These are phyloP conservation scores for Colletotrichum tropicale DNA, from an alignment of 2,329 filamentous ascomycete genomes.

Conservation along the genomic window DNA sequence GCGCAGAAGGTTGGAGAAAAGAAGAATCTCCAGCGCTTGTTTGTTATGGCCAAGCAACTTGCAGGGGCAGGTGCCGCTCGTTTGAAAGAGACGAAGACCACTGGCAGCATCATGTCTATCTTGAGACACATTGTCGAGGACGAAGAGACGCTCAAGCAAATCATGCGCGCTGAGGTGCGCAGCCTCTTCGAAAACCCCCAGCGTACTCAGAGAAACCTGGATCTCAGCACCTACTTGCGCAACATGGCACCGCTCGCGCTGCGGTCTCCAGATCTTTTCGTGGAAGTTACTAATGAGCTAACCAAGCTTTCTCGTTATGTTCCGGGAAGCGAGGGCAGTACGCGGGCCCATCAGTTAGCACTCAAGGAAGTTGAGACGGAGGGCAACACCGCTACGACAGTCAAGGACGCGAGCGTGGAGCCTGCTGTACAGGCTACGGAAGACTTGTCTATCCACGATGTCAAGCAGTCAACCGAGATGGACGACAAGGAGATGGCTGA, in stretches of 20 bases:
- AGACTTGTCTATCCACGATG: slow-evolving; percentile 52
- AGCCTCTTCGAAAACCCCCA: slow-evolving; percentile 69
- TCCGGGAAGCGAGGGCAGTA: slow-evolving; percentile 36
- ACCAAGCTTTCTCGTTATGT: slow-evolving; percentile 73
- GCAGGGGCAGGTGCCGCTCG: slow-evolving; percentile 78
- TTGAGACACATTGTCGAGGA: slow-evolving; percentile 94
- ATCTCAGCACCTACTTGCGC: slow-evolving; percentile 76
- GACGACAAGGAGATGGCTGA: slow-evolving; percentile 67
- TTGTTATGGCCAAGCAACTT: slow-evolving; percentile 94
- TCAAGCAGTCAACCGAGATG: slow-evolving; percentile 65
- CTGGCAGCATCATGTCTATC: slow-evolving; percentile 77
- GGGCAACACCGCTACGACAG: slow-evolving; percentile 15
- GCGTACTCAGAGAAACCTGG: slow-evolving; percentile 60
- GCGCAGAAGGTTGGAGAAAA: slow-evolving; percentile 83
- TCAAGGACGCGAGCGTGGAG: slow-evolving; percentile 34
- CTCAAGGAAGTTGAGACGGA: slow-evolving; percentile 42
- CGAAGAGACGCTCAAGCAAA: slow-evolving; percentile 85
- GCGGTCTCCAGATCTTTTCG: slow-evolving; percentile 83
- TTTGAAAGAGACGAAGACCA: slow-evolving; percentile 61
- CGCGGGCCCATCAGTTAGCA: slow-evolving; percentile 38
- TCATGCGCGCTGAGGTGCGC: slow-evolving; percentile 90
- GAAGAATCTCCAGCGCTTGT: slow-evolving; percentile 85
- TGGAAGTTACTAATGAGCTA: slow-evolving; percentile 85
- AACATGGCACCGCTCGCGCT: slow-evolving; percentile 80
- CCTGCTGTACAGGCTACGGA: slow-evolving; percentile 50